A percentile compares a stretch with the other conserved stretches of the same genome.
phyloP scores from a whole-genome alignment of 1,284 basidiomycete genomes.

The Puccinia sorghi region DNA sequence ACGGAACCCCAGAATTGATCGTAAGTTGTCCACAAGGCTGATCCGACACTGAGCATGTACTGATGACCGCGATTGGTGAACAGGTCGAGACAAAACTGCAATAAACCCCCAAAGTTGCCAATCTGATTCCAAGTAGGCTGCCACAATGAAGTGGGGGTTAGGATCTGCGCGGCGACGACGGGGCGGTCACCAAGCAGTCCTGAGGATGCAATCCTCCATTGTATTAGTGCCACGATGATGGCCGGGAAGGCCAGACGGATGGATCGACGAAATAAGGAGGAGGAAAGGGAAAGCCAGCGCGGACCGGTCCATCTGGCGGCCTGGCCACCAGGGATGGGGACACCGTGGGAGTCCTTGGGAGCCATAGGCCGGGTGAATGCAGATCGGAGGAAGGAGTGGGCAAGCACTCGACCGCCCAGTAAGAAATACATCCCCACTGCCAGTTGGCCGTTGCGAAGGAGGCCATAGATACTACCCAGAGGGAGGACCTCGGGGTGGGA shows the following conservation, averaged over 20 bases:
- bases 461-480: slow-evolving; percentile 57
- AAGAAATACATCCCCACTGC: slow-evolving; percentile 59
- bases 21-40: slow-evolving; percentile 60
- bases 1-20: slow-evolving; percentile 61
- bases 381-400: slow-evolving; percentile 58
- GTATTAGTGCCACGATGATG: slow-evolving; percentile 58
- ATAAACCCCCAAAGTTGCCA: slow-evolving; percentile 58
- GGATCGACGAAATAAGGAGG: slow-evolving; percentile 59
- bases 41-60: slow-evolving; percentile 59
- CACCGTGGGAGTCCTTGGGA: slow-evolving; percentile 57
- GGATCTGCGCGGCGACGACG: slow-evolving; percentile 56
- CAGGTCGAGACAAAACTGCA: slow-evolving; percentile 58
- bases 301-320: slow-evolving; percentile 52
- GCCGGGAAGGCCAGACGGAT: slow-evolving; percentile 59
- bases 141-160: slow-evolving; percentile 58
- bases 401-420: slow-evolving; percentile 59
- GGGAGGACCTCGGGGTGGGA: slow-evolving; percentile 57
- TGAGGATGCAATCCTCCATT: slow-evolving; percentile 57
- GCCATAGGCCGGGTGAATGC: slow-evolving; percentile 57
- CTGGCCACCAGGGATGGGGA: slow-evolving; percentile 55
- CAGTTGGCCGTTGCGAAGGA: slow-evolving; percentile 58
- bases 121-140: slow-evolving; percentile 59
- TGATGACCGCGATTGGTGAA: slow-evolving; percentile 59
- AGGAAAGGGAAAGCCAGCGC: slow-evolving; percentile 57
- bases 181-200: slow-evolving; percentile 55